Conservation (phyloP, 352 stramenopile genomes). For the Pythium brassicae region DNA sequence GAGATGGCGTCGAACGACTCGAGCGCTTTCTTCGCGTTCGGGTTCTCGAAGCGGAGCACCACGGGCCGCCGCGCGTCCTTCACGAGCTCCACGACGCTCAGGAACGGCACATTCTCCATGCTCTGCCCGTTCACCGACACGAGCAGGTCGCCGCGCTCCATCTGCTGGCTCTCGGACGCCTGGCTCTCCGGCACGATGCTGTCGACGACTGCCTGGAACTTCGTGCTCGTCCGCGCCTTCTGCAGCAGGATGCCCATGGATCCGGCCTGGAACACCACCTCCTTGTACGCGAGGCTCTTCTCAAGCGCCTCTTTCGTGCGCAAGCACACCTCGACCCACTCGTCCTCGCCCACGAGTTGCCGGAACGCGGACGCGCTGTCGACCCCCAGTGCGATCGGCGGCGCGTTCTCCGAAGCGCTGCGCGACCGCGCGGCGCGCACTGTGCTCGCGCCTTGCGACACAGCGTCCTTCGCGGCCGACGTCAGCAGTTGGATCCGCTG, state of each 20-base stretch:
- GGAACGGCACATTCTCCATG: constrained; percentile 56
- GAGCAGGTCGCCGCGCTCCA: constrained; percentile 68
- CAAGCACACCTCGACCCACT: constrained; percentile 73
- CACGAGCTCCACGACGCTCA: constrained; percentile 73
- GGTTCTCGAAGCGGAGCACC: constrained; percentile 64
- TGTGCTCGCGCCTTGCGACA: constrained; percentile 28
- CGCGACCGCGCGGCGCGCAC: constrained; percentile 7
- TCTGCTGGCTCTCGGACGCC: constrained; percentile 59
- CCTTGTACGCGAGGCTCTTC: constrained; percentile 49
- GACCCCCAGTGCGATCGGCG: not conserved
- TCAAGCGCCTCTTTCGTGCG: constrained; percentile 42
- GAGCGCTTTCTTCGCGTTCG: constrained; percentile 37
- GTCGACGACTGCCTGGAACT: constrained; percentile 73
- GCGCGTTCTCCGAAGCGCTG: not conserved
- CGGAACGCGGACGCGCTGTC: constrained; percentile 12
- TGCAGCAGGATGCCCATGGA: constrained; percentile 81
- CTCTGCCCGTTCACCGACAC: constrained; percentile 71
- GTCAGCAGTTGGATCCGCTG: constrained; percentile 66
- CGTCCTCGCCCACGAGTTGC: constrained; percentile 44
- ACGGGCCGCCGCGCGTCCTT: constrained; percentile 65
- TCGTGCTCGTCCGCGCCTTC: constrained; percentile 56
- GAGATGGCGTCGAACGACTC: constrained; percentile 51
- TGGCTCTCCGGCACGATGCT: constrained; percentile 79
- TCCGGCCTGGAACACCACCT: constrained; percentile 64
- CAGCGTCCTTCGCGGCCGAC: constrained; percentile 61